Evolutionary conservation across 371 early-diverging fungal species (phyloP).

Genomic region (Circinella umbellata): DNA sequence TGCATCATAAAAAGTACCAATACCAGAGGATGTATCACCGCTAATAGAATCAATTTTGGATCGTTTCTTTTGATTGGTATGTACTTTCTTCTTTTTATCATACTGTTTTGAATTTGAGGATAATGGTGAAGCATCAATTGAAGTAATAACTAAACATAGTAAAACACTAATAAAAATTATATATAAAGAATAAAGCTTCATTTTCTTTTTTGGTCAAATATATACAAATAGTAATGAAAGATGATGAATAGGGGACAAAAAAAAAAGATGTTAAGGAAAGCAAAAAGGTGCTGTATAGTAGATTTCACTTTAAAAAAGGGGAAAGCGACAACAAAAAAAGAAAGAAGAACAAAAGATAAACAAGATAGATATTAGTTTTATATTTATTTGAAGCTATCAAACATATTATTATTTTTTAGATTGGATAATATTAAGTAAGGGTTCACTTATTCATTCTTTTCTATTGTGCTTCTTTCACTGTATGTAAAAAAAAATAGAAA

Average conservation of each 20-base stretch:
- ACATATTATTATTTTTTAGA: too few relatives aligned
- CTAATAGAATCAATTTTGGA: neutral
- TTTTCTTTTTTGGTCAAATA: neutral
- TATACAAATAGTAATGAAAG: too few relatives aligned
- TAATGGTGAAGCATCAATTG: neutral
- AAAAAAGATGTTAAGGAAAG: too few relatives aligned
- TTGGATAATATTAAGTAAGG: too few relatives aligned
- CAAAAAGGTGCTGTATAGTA: too few relatives aligned
- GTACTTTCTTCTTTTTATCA: neutral
- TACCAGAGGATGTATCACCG: constrained; percentile 16
- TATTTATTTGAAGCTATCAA: too few relatives aligned
- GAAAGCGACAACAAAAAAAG: too few relatives aligned
- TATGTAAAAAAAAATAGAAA: too few relatives aligned
- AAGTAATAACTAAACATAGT: neutral
- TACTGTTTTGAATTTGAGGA: neutral
- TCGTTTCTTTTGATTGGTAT: neutral
- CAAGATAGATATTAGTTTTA: neutral
- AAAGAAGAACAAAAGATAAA: neutral
- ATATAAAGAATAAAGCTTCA: neutral
- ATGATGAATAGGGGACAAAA: too few relatives aligned
- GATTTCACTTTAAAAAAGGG: too few relatives aligned
- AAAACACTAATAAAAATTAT: neutral
- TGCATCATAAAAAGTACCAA: constrained; percentile 39
- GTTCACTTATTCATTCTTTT: too few relatives aligned
- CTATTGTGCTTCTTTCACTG: too few relatives aligned